Evolutionary conservation across 352 stramenopile species (phyloP), one percentile per base, ranked within the genome.

Genomic region (Globisporangium yorkense): DNA sequence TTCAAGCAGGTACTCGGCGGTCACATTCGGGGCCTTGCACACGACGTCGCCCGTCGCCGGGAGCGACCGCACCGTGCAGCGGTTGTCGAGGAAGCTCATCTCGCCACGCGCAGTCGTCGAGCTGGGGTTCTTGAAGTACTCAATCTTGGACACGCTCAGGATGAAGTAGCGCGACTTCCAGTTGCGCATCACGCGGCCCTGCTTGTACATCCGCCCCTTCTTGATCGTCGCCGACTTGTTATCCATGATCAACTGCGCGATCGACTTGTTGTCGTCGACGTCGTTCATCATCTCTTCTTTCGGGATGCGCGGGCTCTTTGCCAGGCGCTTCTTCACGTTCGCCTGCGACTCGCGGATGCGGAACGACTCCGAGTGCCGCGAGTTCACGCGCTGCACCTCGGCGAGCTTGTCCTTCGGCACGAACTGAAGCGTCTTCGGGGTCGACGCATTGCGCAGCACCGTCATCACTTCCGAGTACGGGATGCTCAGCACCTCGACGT

Each of bases 91-190:
- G 63, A 92, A 94, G 44, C 83, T 89, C 67, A 94, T 71, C 56
- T 92, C 84, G 40, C 84, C 84, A 18, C 81, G 84, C 16, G 84
- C 77, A 12, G 78, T 75, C 12, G 81, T 92, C 8, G 81, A 88
- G 39, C 78, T 91, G 21, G 82, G 84, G 62, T 80, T 92, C 63
- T 92, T 91, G 49, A 92, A 92, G 63, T 84, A 87, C 53, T 92
- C 80, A 49, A 92, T 80, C 68, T 94, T 92, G 15, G 81, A 92
- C 56, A 94, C 84, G 70, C 79, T 90, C 18, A 94, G 61, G 59
- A 92, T 79, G 62, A 94, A 94, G 62, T 94, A 94, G 57, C 84
- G 77, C n/a, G 80, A 89, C 64, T 94, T 94, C 84, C 84, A 94
- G 50, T 80, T 84, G 45, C 78, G 79, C 77, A 92, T 89, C 54